These are phyloP conservation scores for Begonia masoniana DNA, from an alignment of 306 rosid species.

Conservation along the genomic window DNA sequence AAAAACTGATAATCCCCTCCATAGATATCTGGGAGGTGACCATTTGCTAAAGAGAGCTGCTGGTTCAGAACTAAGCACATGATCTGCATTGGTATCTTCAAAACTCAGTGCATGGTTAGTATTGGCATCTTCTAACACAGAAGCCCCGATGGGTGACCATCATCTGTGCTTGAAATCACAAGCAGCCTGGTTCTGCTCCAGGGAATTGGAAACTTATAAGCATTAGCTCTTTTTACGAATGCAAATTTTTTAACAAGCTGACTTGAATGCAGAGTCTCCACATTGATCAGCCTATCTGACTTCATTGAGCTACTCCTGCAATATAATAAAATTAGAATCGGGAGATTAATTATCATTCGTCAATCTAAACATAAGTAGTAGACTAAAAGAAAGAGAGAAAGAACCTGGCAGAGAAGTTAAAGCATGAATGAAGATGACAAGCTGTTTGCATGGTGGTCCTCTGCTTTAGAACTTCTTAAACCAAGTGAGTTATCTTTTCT, in stretches of 20 bases:
- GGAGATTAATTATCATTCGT: too few species aligned
- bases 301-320: conserved; percentile 35
- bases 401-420: conserved; percentile 24
- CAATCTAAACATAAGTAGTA: too few species aligned
- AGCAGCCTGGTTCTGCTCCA: conserved; percentile 24
- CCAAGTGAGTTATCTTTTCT: too few species aligned
- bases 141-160: conserved; percentile 42
- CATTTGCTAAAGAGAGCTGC: conserved; percentile 42
- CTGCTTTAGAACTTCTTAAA: conserved; percentile 5
- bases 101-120: conserved; percentile 25
- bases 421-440: conserved; percentile 15
- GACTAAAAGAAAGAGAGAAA: not conserved
- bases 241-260: conserved; percentile 17
- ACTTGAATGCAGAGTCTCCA: conserved; percentile 18
- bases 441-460: conserved; percentile 27
- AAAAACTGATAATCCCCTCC: conserved; percentile 82
- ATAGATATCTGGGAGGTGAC: conserved; percentile 77
- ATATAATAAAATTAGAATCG: conserved; percentile 8
- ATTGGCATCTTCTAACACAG: conserved; percentile 29
- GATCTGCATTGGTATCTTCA: not conserved
- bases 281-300: conserved; percentile 18
- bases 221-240: conserved; percentile 20
- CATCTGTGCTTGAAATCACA: conserved; percentile 38
- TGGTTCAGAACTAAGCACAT: conserved; percentile 15
- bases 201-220: conserved; percentile 8